phyloP scores from a whole-genome alignment of 1,284 basidiomycete genomes.

The Schizophyllum amplum region DNA sequence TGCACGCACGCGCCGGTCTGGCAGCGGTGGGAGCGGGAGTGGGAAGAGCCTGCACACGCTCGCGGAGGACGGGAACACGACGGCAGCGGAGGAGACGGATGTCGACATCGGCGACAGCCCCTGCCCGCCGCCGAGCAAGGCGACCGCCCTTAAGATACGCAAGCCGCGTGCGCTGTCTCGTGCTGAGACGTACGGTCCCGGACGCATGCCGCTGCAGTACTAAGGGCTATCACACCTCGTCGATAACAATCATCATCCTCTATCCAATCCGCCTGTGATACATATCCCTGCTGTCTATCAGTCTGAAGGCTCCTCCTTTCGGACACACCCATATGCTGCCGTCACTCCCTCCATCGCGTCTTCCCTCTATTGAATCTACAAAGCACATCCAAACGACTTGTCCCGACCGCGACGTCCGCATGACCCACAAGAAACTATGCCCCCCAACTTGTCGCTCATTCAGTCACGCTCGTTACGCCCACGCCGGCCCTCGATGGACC shows the following conservation, averaged over 20 bases:
- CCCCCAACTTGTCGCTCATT: neutral
- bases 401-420: neutral
- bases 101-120: constrained; percentile 74
- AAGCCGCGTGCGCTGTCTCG: constrained; percentile 42
- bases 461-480: neutral
- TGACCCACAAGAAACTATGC: neutral
- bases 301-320: too few species aligned
- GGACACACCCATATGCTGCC: too few species aligned
- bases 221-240: constrained; percentile 4
- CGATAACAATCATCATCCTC: neutral
- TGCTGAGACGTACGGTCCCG: constrained; percentile 58
- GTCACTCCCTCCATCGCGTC: too few species aligned
- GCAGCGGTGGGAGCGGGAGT: constrained; percentile 21
- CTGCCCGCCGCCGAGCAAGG: constrained; percentile 65
- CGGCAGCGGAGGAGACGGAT: constrained; percentile 60
- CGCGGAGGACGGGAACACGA: constrained; percentile 52
- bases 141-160: constrained; percentile 42
- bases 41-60: constrained; percentile 43
- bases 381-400: neutral
- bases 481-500: neutral
- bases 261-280: constrained; percentile 4
- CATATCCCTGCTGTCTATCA: neutral
- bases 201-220: constrained; percentile 35
- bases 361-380: too few species aligned
- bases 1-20: constrained; percentile 45